Evolutionary conservation across 2,329 filamentous ascomycete species (phyloP).

Genomic region (Xylaria polymorpha): DNA sequence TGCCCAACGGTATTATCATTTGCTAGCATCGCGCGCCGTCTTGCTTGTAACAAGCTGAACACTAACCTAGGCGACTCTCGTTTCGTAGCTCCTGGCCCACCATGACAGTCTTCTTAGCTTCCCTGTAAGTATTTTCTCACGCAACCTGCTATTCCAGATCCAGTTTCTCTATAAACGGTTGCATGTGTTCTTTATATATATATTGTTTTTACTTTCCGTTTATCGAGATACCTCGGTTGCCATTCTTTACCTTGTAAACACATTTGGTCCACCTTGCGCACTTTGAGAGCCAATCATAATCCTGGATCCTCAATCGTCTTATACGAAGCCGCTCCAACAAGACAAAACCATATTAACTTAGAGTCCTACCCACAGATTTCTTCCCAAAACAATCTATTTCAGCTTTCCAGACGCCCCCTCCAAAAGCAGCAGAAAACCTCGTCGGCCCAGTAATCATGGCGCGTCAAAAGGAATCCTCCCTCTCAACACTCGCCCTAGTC

Average conservation of each 20-base stretch:
- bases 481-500: slow-evolving; percentile 60
- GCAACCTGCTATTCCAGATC: background rate
- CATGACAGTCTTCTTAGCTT: slow-evolving; percentile 65
- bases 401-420: slow-evolving; percentile 68
- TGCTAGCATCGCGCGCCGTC: background rate
- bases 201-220: background rate
- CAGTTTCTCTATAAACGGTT: background rate
- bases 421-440: slow-evolving; percentile 25
- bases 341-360: slow-evolving; percentile 11
- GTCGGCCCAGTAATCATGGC: slow-evolving; percentile 46
- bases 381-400: slow-evolving; percentile 93
- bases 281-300: slow-evolving; percentile 16
- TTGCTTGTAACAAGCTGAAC: background rate
- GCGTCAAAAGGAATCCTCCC: slow-evolving; percentile 44
- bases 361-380: slow-evolving; percentile 71
- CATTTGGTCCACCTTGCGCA: background rate
- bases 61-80: background rate
- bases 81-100: slow-evolving; percentile 43
- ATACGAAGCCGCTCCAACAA: background rate
- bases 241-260: background rate
- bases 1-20: background rate
- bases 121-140: slow-evolving; percentile 56
- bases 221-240: slow-evolving; percentile 4
- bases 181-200: too few species aligned
- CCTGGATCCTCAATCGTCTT: background rate